Base-by-base conservation (phyloP, 1,284 basidiomycete genomes). In the Bothia castanella region DNA sequence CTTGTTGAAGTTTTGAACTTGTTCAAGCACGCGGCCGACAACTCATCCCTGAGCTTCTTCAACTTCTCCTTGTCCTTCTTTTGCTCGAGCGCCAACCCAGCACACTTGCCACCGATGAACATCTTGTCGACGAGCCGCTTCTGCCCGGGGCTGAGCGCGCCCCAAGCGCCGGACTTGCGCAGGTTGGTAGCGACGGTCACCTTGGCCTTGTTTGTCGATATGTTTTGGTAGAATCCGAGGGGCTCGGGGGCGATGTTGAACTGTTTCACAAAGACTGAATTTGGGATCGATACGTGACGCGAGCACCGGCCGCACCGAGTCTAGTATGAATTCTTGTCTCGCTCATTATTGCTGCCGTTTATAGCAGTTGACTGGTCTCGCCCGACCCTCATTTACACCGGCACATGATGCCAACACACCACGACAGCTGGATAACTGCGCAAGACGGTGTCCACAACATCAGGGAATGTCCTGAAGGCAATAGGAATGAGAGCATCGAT, bases 1-100 rank as follows among this genome's bases (percentile, higher is more conserved):
- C 66, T 92, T 87, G 59, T 91, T 92, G 69, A 84, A 89, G 70
- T 90, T 89, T 84, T 88, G 89, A 91, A 92, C 59, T 87, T n/a
- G n/a, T n/a, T 85, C 20, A 89, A 69, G 63, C 82, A 88, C 20
- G 77, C 75, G 58, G 84, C 77, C 13, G 83, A 85, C 2, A 92
- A 72, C 55, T 87, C 80, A 61, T 87, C 87, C 72, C 83, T 80
- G 37, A 87, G 69, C 38, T 54, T 66, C 53, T 72, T 83, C 52
- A 90, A 66, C 57, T 77, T 71, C 19, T 74, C 74, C 37, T 84
- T 72, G 3, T 57, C 61, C 57, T 87, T 75, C 50, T 77, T 74
- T 41, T 85, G 81, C 0, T 85, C 76, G 7, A 92, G 71, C n/a
- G 77, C 83, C 42, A 92, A 72, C 45, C 89, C 89, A 40, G 83